Base-by-base conservation (phyloP, 306 rosid genomes). In the Malus orientalis region DNA sequence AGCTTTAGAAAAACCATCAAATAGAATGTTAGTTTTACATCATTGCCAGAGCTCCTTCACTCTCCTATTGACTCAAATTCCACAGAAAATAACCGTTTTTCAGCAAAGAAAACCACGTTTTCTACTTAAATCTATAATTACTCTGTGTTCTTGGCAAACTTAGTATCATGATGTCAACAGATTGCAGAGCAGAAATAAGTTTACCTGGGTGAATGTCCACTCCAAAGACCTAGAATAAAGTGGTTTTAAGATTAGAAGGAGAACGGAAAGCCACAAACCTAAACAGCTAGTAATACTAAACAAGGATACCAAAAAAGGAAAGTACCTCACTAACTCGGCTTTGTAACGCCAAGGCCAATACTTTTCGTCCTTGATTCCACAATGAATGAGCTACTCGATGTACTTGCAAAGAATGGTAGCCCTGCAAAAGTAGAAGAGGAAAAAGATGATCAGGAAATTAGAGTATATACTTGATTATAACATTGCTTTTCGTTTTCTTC, bases 201-300 rank as follows among this genome's bases (percentile, higher is more conserved):
- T 36, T 86, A 92, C 98, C 98, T 18, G 98, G 97, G 84, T 94
- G 97, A 85, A 92, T 92, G 84, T 94, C 98, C 69, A 92, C 86
- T 74, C 93, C 89, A 57, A 95, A 95, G 83, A 95, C 98, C 98
- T 94, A 91, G 3, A 63, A 75, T 29, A 74, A 72, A 73, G 83
- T 78, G 40, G 58, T 51, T 49, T 12, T 18, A 73, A 53, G 32
- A 82, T 78, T 61, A 76, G 71, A 44, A 33, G 60, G 69, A 72
- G 66, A 67, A 77, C 42, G 76, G 40, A 30, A 40, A 73, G 76
- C 63, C 23, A 54, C 20, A 53, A 44, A 58, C 66, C 32, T 32
- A n/a, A 69, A 38, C 12, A 36, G 51, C 15, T 58, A 11, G 49
- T 8, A 47, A 47, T 47, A 38, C 69, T 67, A 57, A 70, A 67